A percentile compares a stretch with the other conserved stretches of the same genome.
These are phyloP conservation scores for Agaricales sp. DNA, from an alignment of 1,284 basidiomycete species.

Conservation along the genomic window DNA sequence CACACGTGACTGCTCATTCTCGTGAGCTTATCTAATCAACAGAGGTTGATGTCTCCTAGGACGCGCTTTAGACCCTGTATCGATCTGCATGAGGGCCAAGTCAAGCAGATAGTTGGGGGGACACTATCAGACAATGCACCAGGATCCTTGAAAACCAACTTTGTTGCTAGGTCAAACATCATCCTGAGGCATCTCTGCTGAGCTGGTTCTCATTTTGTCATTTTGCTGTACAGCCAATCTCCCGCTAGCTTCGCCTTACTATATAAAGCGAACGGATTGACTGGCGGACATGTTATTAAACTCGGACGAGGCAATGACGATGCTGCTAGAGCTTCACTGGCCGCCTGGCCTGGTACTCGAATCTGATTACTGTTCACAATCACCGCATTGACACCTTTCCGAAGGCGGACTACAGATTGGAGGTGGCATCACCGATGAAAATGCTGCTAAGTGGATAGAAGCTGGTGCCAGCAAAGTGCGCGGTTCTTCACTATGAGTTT, in stretches of 20 bases:
- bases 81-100: constrained; percentile 89
- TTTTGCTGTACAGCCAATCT: constrained; percentile 47
- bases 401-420: constrained; percentile 81
- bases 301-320: constrained; percentile 85
- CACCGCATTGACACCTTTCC: background rate
- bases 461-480: constrained; percentile 86
- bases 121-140: constrained; percentile 68
- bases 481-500: too few species aligned
- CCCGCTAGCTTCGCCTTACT: constrained; percentile 76
- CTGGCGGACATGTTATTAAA: constrained; percentile 95
- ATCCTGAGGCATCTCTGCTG: background rate
- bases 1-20: background rate
- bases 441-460: constrained; percentile 81
- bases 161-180: constrained; percentile 73
- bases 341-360: constrained; percentile 68
- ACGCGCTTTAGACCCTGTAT: constrained; percentile 85
- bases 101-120: constrained; percentile 98
- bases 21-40: constrained; percentile 1
- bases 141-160: constrained; percentile 77
- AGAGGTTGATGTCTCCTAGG: constrained; percentile 12
- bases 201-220: background rate
- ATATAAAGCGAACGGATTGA: constrained; percentile 62
- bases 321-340: constrained; percentile 76
- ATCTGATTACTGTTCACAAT: constrained; percentile 2
- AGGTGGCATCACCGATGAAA: constrained; percentile 80